Evolutionary conservation across 2,329 filamentous ascomycete species (phyloP).

Genomic region (Trichoderma citrinoviride): DNA sequence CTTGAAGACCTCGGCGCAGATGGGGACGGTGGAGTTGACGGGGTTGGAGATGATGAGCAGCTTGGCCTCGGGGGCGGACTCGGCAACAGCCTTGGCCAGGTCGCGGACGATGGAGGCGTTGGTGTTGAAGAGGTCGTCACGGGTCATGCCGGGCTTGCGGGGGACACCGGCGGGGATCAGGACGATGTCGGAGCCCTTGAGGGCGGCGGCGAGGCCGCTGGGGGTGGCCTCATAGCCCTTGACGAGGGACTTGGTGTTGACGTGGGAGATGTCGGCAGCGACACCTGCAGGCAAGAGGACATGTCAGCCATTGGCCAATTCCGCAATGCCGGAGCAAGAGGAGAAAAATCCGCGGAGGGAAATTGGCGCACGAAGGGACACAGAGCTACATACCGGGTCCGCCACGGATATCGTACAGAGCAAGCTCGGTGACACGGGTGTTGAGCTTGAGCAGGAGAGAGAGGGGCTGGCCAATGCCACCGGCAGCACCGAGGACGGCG

Average conservation of each 20-base stretch:
- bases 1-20: slow-evolving; percentile 97
- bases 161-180: slow-evolving; percentile 98
- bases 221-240: slow-evolving; percentile 81
- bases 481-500: slow-evolving; percentile 90
- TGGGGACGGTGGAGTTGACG: slow-evolving; percentile 99
- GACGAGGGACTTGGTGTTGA: slow-evolving; percentile 98
- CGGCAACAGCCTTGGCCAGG: slow-evolving; percentile 90
- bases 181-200: slow-evolving; percentile 89
- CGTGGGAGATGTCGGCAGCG: slow-evolving; percentile 95
- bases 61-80: slow-evolving; percentile 87
- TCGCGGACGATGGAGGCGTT: slow-evolving; percentile 99
- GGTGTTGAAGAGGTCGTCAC: slow-evolving; percentile 99
- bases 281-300: slow-evolving; percentile 62
- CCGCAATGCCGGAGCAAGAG: not conserved
- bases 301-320: slow-evolving; percentile 20
- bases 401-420: slow-evolving; percentile 96
- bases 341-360: not conserved
- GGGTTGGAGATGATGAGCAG: slow-evolving; percentile 98
- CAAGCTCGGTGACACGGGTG: slow-evolving; percentile 87
- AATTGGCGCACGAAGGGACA: slow-evolving; percentile 22
- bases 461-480: slow-evolving; percentile 97
- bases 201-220: slow-evolving; percentile 70
- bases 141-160: slow-evolving; percentile 99
- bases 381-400: slow-evolving; percentile 69
- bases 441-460: slow-evolving; percentile 99